A percentile compares a stretch with the other conserved stretches of the same genome.
phyloP scores from a whole-genome alignment of 148 eudicot genomes.

The Fagopyrum tataricum region DNA sequence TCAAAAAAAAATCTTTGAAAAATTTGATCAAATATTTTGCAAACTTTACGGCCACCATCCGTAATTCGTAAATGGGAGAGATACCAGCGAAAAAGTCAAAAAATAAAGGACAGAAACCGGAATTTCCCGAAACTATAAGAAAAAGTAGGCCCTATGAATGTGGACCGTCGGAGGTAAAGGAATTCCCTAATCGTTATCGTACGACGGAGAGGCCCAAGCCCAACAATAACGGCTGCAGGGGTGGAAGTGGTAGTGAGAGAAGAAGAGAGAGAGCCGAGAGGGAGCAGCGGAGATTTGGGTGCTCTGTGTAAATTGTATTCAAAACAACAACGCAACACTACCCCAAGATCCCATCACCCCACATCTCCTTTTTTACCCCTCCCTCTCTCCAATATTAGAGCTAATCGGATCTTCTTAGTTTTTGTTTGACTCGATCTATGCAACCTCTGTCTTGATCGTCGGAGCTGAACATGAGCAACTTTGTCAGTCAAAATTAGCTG shows the following conservation, averaged over 20 bases:
- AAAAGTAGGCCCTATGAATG: not conserved
- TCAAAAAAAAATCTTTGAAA: too few species aligned
- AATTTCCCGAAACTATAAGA: not conserved
- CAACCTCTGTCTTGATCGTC: slow-evolving; percentile 2
- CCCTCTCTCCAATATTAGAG: not conserved
- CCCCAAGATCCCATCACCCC: not conserved
- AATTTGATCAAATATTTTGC: too few species aligned
- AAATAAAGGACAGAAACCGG: not conserved
- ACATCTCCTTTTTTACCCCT: not conserved
- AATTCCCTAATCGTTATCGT: not conserved
- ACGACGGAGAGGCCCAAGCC: slow-evolving; percentile 3
- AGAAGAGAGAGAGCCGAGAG: not conserved
- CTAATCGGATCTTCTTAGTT: not conserved
- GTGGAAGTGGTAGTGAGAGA: not conserved
- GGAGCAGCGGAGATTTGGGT: too few species aligned
- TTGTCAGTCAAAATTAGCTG: not conserved
- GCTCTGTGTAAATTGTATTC: not conserved
- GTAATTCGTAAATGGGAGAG: too few species aligned
- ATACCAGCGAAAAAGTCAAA: not conserved
- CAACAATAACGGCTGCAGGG: slow-evolving; percentile 3
- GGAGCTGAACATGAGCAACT: slow-evolving; percentile 2
- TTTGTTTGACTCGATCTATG: not conserved
- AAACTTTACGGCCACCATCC: too few species aligned
- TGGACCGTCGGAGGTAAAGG: not conserved
- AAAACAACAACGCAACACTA: not conserved